Evolutionary conservation across 345 rosid genomes (phyloP).

Genomic region (Eucalyptus curtisii): DNA sequence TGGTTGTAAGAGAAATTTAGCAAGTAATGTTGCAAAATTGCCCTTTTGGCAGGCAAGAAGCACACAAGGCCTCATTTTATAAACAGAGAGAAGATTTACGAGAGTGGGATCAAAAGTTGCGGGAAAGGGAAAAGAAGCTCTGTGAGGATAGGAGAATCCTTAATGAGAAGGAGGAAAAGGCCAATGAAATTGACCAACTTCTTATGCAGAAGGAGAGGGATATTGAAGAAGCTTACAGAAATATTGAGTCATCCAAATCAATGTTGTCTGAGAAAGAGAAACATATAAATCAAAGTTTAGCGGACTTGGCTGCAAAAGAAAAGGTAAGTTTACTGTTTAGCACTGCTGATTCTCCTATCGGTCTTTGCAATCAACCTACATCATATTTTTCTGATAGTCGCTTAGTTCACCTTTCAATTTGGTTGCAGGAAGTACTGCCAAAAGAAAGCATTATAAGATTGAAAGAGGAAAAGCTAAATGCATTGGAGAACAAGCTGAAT

Average conservation of each 20-base stretch:
- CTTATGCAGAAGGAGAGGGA: constrained; percentile 37
- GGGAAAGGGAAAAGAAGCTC: constrained; percentile 31
- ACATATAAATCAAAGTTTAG: constrained; percentile 23
- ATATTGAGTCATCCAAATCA: constrained; percentile 26
- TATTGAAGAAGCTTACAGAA: constrained; percentile 43
- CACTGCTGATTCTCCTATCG: neutral
- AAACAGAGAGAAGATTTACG: constrained; percentile 63
- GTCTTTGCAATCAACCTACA: neutral
- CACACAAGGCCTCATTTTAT: constrained; percentile 50
- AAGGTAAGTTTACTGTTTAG: constrained; percentile 19
- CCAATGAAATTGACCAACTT: constrained; percentile 30
- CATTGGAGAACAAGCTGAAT: constrained; percentile 56
- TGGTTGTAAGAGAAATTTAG: neutral
- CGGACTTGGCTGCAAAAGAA: constrained; percentile 49
- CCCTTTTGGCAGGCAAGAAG: constrained; percentile 51
- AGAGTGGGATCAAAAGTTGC: constrained; percentile 67
- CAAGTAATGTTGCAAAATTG: neutral
- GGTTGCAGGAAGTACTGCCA: constrained; percentile 35
- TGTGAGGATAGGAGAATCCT: constrained; percentile 37
- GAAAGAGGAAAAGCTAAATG: constrained; percentile 47
- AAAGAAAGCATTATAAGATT: constrained; percentile 19
- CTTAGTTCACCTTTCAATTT: neutral
- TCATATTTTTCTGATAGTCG: neutral
- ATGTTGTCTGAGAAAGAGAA: constrained; percentile 50
- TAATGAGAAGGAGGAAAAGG: constrained; percentile 42